Percentiles rank a stretch among this genome's conserved stretches.
phyloP scores from a whole-genome alignment of 495 filamentous ascomycete species.

The Umbilicaria muhlenbergii region DNA sequence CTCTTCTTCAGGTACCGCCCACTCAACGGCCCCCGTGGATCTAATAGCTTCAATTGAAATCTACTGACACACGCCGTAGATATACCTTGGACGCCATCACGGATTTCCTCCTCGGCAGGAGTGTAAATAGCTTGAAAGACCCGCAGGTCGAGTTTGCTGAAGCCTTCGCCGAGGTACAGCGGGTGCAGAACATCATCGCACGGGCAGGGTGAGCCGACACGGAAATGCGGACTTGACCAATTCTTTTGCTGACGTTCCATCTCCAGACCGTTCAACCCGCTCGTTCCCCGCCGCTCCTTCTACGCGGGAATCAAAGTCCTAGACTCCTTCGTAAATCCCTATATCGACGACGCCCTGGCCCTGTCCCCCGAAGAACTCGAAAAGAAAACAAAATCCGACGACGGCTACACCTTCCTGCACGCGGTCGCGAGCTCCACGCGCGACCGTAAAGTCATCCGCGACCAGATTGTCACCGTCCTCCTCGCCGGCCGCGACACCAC shows the following conservation, averaged over 20 bases:
- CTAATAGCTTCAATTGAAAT: too few species aligned
- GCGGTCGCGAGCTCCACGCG: conserved; percentile 21
- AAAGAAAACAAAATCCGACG: background rate
- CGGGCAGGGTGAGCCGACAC: conserved; percentile 25
- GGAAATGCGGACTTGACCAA: too few species aligned
- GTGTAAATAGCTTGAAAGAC: conserved; percentile 18
- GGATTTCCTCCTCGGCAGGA: conserved; percentile 20
- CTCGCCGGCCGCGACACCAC: conserved; percentile 24
- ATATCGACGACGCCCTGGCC: background rate
- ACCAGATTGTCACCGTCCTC: conserved; percentile 1
- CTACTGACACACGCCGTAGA: conserved; percentile 15
- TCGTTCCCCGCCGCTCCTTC: conserved; percentile 30
- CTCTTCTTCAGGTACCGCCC: background rate
- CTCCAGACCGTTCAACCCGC: conserved; percentile 26
- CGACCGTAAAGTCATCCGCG: conserved; percentile 15
- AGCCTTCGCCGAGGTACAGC: conserved; percentile 41
- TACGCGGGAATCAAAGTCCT: background rate
- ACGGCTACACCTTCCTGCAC: conserved; percentile 29
- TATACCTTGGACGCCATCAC: conserved; percentile 74
- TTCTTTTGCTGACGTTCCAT: too few species aligned
- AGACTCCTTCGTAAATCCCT: background rate
- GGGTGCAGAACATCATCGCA: conserved; percentile 43
- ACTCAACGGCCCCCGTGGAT: too few species aligned
- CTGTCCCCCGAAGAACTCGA: background rate
- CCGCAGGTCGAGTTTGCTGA: background rate